These are phyloP conservation scores for Drechmeria coniospora DNA, from an alignment of 2,329 filamentous ascomycete genomes.

Conservation along the genomic window DNA sequence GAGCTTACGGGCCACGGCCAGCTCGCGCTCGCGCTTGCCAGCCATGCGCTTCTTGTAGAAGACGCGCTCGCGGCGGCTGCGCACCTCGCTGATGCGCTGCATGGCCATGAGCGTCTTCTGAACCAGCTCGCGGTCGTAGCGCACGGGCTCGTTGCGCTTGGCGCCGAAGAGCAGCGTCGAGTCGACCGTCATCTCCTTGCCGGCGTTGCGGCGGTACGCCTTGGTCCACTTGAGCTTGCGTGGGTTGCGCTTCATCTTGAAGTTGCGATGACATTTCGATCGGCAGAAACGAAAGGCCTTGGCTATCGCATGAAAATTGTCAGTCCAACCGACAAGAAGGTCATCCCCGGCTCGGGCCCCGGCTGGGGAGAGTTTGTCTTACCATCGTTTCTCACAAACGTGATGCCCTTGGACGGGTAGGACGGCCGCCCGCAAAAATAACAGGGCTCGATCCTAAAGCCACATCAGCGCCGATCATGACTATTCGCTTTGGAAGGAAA, in stretches of 20 bases:
- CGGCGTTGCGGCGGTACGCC: constrained; percentile 64
- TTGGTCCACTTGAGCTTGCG: constrained; percentile 97
- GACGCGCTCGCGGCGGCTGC: constrained; percentile 65
- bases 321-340: background rate
- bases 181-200: constrained; percentile 86
- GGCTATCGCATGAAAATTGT: constrained; percentile 12
- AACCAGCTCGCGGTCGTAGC: constrained; percentile 89
- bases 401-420: constrained; percentile 41
- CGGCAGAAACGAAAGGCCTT: constrained; percentile 44
- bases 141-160: constrained; percentile 82
- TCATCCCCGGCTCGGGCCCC: constrained; percentile 1
- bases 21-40: constrained; percentile 72
- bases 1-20: constrained; percentile 68
- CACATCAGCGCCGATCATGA: too few species aligned
- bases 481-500: too few species aligned
- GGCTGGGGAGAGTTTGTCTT: constrained; percentile 7
- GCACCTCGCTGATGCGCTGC: constrained; percentile 77
- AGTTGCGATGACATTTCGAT: constrained; percentile 50
- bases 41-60: constrained; percentile 93
- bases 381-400: constrained; percentile 34
- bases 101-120: constrained; percentile 82
- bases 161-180: constrained; percentile 83
- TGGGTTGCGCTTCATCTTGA: constrained; percentile 98
- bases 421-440: constrained; percentile 32
- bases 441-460: constrained; percentile 31